Evolutionary conservation across 371 early-diverging fungal genomes (phyloP).

Genomic region (Homolaphlyctis polyrhiza): DNA sequence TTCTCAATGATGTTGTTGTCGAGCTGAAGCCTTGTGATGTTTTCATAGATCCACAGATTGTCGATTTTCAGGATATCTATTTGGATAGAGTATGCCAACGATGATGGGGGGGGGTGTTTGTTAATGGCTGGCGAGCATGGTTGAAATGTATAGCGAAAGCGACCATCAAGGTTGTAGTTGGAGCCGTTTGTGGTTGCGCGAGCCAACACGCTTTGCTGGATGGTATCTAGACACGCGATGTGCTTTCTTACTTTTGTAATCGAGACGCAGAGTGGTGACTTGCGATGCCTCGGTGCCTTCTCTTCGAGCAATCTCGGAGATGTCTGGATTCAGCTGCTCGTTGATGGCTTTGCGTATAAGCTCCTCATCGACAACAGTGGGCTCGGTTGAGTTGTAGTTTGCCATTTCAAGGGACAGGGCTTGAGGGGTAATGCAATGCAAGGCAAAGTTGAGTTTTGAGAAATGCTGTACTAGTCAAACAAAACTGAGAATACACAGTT

Average conservation of each 20-base stretch:
- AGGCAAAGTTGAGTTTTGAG: too few species aligned
- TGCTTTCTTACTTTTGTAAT: slow-evolving; percentile 60
- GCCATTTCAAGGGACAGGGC: too few species aligned
- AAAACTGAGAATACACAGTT: too few species aligned
- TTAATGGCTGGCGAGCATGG: too few species aligned
- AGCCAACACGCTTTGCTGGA: too few species aligned
- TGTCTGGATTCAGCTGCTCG: slow-evolving; percentile 42
- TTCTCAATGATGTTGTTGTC: slow-evolving; percentile 59
- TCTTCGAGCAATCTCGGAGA: slow-evolving; percentile 41
- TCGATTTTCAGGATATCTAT: slow-evolving; percentile 54
- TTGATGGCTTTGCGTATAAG: slow-evolving; percentile 37
- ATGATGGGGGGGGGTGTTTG: too few species aligned
- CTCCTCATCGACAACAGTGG: slow-evolving; percentile 52
- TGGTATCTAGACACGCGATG: too few species aligned
- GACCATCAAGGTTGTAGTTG: neutral
- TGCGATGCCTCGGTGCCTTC: slow-evolving; percentile 46
- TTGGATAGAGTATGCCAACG: neutral
- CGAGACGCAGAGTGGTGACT: slow-evolving; percentile 37
- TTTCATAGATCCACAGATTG: slow-evolving; percentile 48
- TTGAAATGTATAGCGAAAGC: too few species aligned
- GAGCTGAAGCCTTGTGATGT: slow-evolving; percentile 49
- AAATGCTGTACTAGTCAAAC: too few species aligned
- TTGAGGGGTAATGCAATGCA: too few species aligned
- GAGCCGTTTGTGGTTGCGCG: neutral
- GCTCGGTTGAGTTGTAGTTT: slow-evolving; percentile 41